Evolutionary conservation across 1,284 basidiomycete genomes (phyloP).

Genomic region (Trichosporon inkin): DNA sequence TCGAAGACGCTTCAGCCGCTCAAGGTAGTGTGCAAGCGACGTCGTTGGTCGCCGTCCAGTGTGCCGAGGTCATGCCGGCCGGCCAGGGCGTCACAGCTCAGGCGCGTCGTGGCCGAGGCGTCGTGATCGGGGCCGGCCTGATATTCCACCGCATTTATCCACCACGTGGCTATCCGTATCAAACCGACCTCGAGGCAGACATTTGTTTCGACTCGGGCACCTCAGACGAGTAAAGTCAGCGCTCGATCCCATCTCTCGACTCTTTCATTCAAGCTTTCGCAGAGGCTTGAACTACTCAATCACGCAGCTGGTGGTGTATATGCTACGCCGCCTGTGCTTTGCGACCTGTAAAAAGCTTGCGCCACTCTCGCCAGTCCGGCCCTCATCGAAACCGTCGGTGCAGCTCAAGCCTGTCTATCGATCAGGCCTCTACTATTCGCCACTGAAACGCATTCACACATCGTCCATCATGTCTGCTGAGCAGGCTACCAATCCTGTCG

Average conservation of each 20-base stretch:
- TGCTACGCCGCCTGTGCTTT: constrained; percentile 19
- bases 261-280: background rate
- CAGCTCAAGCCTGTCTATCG: constrained; percentile 1
- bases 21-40: background rate
- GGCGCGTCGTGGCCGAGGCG: constrained; percentile 5
- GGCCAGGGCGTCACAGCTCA: constrained; percentile 1
- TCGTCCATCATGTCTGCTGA: constrained; percentile 27
- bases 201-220: constrained; percentile 9
- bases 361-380: background rate
- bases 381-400: background rate
- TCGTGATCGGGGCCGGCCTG: background rate
- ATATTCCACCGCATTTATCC: background rate
- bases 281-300: background rate
- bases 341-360: constrained; percentile 20
- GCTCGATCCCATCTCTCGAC: background rate
- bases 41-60: background rate
- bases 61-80: background rate
- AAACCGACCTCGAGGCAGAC: background rate
- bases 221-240: background rate
- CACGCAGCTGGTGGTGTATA: constrained; percentile 16
- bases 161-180: constrained; percentile 2
- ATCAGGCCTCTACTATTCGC: constrained; percentile 1
- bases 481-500: constrained; percentile 32
- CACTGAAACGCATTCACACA: constrained; percentile 11
- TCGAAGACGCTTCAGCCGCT: background rate